Evolutionary conservation across 768 basidiomycete species (phyloP).

Genomic region (Mrakia blollopis): DNA sequence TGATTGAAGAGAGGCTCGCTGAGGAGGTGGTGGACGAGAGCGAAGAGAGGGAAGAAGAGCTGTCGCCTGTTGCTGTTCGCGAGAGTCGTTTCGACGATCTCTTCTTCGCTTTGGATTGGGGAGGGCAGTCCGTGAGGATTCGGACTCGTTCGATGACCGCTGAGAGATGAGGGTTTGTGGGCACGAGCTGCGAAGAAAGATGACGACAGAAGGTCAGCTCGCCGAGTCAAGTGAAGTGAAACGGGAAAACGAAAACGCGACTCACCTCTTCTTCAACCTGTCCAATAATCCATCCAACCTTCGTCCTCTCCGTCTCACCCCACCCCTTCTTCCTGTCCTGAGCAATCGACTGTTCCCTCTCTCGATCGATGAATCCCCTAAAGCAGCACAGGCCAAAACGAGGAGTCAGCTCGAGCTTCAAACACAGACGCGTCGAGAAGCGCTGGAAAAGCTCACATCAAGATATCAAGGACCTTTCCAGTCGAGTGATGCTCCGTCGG

Average conservation of each 20-base stretch:
- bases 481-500: constrained; percentile 17
- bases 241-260: background rate
- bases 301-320: constrained; percentile 20
- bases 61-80: background rate
- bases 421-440: background rate
- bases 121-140: constrained; percentile 27
- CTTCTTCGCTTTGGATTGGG: constrained; percentile 4
- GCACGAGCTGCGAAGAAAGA: constrained; percentile 7
- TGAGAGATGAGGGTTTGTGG: constrained; percentile 20
- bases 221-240: background rate
- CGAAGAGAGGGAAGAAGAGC: background rate
- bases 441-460: background rate
- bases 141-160: constrained; percentile 17
- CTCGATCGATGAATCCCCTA: constrained; percentile 18
- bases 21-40: background rate
- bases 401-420: background rate
- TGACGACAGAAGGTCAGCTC: too few species aligned
- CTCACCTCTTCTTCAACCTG: constrained; percentile 21
- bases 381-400: background rate
- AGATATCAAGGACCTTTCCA: constrained; percentile 20
- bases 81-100: background rate
- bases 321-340: constrained; percentile 16
- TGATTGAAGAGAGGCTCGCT: background rate
- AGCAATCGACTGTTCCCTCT: constrained; percentile 12
- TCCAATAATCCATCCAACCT: constrained; percentile 23